Evolutionary conservation across 768 basidiomycete genomes (phyloP), one percentile per base, ranked within the genome.

Genomic region (Tephrocybe sp.): DNA sequence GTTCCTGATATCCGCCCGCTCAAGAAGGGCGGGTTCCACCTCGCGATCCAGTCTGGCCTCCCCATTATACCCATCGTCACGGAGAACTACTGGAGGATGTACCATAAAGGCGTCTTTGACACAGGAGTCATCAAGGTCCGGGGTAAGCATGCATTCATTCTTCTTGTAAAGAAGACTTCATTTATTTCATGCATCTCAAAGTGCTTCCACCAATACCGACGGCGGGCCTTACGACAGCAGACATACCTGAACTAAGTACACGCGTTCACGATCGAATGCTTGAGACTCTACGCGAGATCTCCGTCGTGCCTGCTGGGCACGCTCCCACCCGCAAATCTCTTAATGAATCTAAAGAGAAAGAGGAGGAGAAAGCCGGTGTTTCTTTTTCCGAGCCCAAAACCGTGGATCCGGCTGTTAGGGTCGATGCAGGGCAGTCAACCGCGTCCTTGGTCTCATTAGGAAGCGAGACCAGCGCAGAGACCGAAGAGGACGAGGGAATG

Each of bases 21-120:
- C 76, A 99, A 99, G 78, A 99, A 98, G 69, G 97, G 97, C 34
- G 95, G 93, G 3, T 98, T 98, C 77, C 94, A 98, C 65, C 80
- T 98, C 44, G 97, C 97, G 24, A 79, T 98, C 21, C 86, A 94
- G 69, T 85, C 92, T 11, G 84, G 88, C 25, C 79, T 98, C 40
- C 96, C 97, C 5, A 86, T 99, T 62, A 80, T 91, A 25, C 96
- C 97, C 5, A 80, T 99, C 45, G 86, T 98, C 2, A 84, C 85
- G 45, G 93, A 98, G 73, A 98, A 98, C 68, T 99, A 98, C 66
- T 90, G 90, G 80, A 72, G 81, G 55, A 58, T 96, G 40, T 98
- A 97, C 67, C 84, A 82, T 62, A 79, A 84, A 55, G 86, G 86
- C 30, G 72, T 84, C 17, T 90, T 98, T 56, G 84, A 85, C 33